Evolutionary conservation across 148 eudicot genomes (phyloP), one percentile per base, ranked within the genome.

Genomic region (Polygonum maritimum): DNA sequence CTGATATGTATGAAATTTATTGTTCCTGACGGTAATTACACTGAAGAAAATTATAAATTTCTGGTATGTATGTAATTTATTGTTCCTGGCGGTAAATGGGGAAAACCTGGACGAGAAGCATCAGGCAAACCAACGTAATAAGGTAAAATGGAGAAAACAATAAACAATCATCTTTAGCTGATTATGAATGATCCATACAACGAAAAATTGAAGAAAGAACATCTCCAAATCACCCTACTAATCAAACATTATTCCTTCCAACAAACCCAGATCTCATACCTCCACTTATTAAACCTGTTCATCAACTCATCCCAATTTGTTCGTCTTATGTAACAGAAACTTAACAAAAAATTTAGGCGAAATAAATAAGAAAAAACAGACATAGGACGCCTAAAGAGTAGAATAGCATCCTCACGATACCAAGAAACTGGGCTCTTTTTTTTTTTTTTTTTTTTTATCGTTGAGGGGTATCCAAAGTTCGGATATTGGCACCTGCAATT

Each of bases 401-500:
- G 67, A 60, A 60, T 9, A 36, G 26, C 62, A 55, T 21, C 31
- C 62, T 55, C 62, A 60, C 62, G 21, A 19, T 9, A 22, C 21
- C 62, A 19, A 12, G 31, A 55, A 36, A 35, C 44, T 15, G n/a
- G 71, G 44, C 44, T n/a, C n/a, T n/a, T n/a, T n/a, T n/a, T n/a
- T n/a, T n/a, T n/a, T n/a, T n/a, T n/a, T n/a, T n/a, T n/a, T n/a
- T n/a, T n/a, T n/a, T 47, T 88, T 85, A 91, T 85, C 97, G 86
- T 80, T 90, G 97, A 79, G 95, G 95, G 69, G 91, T 89, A 67
- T 94, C 97, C 81, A 94, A 87, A 6, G 92, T 94, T 78, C 98
- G 85, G 69, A 94, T 87, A 76, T 88, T 90, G 54, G 92, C 98
- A 76, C 91, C 87, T 5, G 92, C 80, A 89, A 91, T 85, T 79